Percentiles rank a stretch among this genome's conserved stretches.
These are phyloP conservation scores for Apiotrichum siamense DNA, from an alignment of 1,284 basidiomycete genomes.

Conservation along the genomic window DNA sequence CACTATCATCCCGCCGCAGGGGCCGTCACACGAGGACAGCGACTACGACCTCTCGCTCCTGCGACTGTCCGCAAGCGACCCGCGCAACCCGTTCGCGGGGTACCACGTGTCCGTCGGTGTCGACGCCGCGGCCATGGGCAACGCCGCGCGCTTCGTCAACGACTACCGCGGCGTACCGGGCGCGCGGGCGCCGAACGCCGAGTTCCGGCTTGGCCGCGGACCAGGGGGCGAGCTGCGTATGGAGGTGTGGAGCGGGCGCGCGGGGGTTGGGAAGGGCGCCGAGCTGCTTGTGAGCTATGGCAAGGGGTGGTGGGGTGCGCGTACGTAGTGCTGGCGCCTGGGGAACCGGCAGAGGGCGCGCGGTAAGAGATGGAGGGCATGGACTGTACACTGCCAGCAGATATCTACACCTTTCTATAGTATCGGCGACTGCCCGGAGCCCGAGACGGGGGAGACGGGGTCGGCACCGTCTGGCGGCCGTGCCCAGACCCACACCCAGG, in stretches of 20 bases:
- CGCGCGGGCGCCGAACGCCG: constrained; percentile 59
- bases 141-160: constrained; percentile 80
- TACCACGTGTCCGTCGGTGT: constrained; percentile 47
- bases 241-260: constrained; percentile 58
- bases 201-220: constrained; percentile 59
- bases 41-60: constrained; percentile 82
- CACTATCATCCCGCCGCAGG: neutral
- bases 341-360: too few species aligned
- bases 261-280: constrained; percentile 66
- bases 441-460: too few species aligned
- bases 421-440: too few species aligned
- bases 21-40: constrained; percentile 29
- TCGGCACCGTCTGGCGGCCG: too few species aligned
- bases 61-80: constrained; percentile 45
- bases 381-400: too few species aligned
- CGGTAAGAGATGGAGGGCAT: too few species aligned
- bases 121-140: constrained; percentile 70
- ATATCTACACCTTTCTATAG: too few species aligned
- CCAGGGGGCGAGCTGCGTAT: constrained; percentile 64
- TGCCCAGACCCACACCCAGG: constrained; percentile 11
- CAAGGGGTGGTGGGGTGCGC: constrained; percentile 76
- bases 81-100: constrained; percentile 26
- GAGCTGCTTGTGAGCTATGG: constrained; percentile 87
- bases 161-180: constrained; percentile 82
- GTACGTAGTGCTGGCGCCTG: too few species aligned